These are phyloP conservation scores for Leptographium flavum DNA, from an alignment of 2,329 filamentous ascomycete species.

Conservation along the genomic window DNA sequence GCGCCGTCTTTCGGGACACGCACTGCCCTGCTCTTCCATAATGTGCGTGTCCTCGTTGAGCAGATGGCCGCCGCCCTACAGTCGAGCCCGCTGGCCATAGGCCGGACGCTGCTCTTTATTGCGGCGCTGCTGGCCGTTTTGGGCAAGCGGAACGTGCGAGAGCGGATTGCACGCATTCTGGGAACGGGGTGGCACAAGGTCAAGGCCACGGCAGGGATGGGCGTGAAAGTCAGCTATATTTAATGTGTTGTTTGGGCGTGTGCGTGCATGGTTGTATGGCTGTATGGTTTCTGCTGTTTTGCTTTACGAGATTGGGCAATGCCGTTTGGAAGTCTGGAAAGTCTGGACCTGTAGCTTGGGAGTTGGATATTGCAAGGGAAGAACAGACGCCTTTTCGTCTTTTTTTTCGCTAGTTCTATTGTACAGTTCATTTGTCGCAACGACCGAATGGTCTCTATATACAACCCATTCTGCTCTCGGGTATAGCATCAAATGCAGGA, in stretches of 20 bases:
- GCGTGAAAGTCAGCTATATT: conserved; percentile 94
- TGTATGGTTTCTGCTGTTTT: too few relatives aligned
- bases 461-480: not conserved
- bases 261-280: not conserved
- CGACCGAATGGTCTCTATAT: not conserved
- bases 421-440: not conserved
- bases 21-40: conserved; percentile 37
- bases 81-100: conserved; percentile 40
- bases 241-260: conserved; percentile 24
- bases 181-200: conserved; percentile 67
- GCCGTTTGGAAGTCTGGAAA: too few relatives aligned
- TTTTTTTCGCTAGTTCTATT: not conserved
- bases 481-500: too few relatives aligned
- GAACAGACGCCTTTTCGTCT: too few relatives aligned
- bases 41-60: conserved; percentile 36
- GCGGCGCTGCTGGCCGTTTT: conserved; percentile 65
- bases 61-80: conserved; percentile 34
- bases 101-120: conserved; percentile 62
- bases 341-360: too few relatives aligned
- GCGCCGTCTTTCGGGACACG: conserved; percentile 28
- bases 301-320: too few relatives aligned
- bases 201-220: conserved; percentile 80
- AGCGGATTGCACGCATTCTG: conserved; percentile 56
- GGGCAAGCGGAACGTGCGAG: conserved; percentile 58
- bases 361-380: too few relatives aligned